Conservation (phyloP, 805 yeast species). For the Diddensiella transvaalensis region DNA sequence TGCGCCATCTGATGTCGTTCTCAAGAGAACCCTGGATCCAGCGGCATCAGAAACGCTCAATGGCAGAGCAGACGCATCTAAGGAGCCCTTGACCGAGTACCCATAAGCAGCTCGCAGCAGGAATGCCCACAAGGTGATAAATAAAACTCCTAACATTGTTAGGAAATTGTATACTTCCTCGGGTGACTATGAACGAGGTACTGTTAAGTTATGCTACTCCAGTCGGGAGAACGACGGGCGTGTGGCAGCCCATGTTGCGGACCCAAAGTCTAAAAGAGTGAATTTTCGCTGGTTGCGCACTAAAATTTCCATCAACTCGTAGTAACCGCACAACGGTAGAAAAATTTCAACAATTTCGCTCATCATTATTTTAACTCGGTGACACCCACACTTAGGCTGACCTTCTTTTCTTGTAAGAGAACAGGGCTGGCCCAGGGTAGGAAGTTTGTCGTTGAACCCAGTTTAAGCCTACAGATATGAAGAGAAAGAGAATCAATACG, state of each 20-base stretch:
- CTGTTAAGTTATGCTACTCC: no score
- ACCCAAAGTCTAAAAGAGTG: no score
- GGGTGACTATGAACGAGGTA: no score
- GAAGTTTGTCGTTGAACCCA: no score
- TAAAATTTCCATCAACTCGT: no score
- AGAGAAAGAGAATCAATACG: neutral
- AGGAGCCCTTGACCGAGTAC: slow-evolving; percentile 13
- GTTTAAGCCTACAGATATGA: no score
- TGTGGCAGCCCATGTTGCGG: no score
- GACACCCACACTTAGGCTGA: neutral
- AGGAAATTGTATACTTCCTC: no score
- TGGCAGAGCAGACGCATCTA: slow-evolving; percentile 17
- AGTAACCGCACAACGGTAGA: no score
- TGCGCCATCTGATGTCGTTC: neutral
- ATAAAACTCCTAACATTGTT: neutral
- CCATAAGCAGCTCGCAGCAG: neutral
- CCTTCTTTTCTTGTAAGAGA: neutral
- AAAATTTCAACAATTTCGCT: neutral
- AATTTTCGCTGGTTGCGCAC: no score
- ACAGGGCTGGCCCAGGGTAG: no score
- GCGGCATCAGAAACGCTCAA: slow-evolving; percentile 15
- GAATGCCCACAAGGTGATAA: neutral
- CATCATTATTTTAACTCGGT: neutral
- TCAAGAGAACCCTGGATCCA: slow-evolving; percentile 10
- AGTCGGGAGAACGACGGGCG: no score